These are phyloP conservation scores for Setaria viridis DNA, from an alignment of 202 grass and related monocot genomes.

Conservation along the genomic window DNA sequence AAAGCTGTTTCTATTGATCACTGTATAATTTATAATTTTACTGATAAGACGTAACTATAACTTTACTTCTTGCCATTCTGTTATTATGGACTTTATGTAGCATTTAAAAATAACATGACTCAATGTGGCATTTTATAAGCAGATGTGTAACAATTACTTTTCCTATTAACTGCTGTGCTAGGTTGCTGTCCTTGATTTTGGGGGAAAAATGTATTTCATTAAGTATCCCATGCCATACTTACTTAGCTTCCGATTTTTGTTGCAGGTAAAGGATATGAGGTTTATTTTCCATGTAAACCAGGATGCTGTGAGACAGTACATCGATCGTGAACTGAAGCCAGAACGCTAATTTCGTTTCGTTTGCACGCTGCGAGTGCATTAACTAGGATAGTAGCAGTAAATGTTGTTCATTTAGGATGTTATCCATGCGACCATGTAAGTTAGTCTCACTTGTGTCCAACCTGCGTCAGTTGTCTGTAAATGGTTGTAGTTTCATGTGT, in stretches of 20 bases:
- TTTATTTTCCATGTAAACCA: constrained; percentile 82
- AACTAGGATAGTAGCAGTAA: neutral
- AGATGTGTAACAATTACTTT: neutral
- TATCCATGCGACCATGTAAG: neutral
- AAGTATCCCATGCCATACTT: constrained; percentile 8
- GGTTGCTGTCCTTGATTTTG: neutral
- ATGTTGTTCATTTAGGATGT: neutral
- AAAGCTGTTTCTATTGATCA: constrained; percentile 3
- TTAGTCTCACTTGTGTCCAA: constrained; percentile 14
- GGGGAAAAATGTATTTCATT: neutral
- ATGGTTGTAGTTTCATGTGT: constrained; percentile 27
- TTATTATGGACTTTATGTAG: neutral
- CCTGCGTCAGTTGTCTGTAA: constrained; percentile 15
- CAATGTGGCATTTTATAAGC: constrained; percentile 6
- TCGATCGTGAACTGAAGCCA: constrained; percentile 22
- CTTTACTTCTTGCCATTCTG: neutral
- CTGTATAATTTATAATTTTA: neutral
- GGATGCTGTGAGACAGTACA: constrained; percentile 62
- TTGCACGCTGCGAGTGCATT: neutral
- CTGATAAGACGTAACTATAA: neutral
- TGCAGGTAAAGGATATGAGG: constrained; percentile 82
- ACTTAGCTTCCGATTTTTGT: constrained; percentile 7
- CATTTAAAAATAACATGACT: constrained; percentile 5
- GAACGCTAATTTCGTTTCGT: constrained; percentile 16
- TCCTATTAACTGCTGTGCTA: neutral